Evolutionary conservation across 352 stramenopile genomes (phyloP).

Genomic region (Pythium utonaiense): DNA sequence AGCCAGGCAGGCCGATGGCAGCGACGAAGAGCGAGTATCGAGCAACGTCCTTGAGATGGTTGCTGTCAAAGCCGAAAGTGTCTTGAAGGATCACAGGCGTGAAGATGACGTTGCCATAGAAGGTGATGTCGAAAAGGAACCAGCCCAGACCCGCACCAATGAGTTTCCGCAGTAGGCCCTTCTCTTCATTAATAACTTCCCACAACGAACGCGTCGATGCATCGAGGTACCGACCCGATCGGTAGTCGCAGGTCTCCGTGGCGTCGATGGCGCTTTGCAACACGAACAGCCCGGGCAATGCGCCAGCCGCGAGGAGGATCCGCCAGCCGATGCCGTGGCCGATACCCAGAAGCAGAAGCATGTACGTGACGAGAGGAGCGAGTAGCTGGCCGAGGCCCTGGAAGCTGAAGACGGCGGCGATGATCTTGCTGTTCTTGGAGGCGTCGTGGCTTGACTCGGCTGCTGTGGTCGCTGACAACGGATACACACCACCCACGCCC

Average conservation of each 20-base stretch:
- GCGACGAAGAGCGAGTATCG: slow-evolving; percentile 68
- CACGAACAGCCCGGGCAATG: slow-evolving; percentile 59
- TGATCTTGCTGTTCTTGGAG: slow-evolving; percentile 57
- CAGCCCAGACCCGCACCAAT: slow-evolving; percentile 84
- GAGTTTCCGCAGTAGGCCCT: slow-evolving; percentile 42
- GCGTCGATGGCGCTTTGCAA: slow-evolving; percentile 47
- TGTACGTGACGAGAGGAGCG: slow-evolving; percentile 52
- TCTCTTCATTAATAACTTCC: slow-evolving; percentile 29
- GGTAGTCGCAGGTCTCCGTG: slow-evolving; percentile 25
- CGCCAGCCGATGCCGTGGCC: slow-evolving; percentile 41
- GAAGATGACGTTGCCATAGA: slow-evolving; percentile 90
- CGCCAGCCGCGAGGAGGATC: slow-evolving; percentile 47
- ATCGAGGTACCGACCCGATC: slow-evolving; percentile 7
- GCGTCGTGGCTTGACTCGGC: slow-evolving; percentile 47
- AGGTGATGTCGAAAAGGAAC: slow-evolving; percentile 92
- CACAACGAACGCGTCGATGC: slow-evolving; percentile 21
- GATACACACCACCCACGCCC: slow-evolving; percentile 80
- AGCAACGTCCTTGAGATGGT: slow-evolving; percentile 52
- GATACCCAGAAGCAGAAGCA: slow-evolving; percentile 43
- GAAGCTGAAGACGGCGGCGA: slow-evolving; percentile 67
- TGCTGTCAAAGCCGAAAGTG: slow-evolving; percentile 55
- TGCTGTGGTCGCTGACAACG: slow-evolving; percentile 69
- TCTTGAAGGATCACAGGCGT: slow-evolving; percentile 78
- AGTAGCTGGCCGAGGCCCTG: slow-evolving; percentile 58
- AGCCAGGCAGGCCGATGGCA: slow-evolving; percentile 65